Evolutionary conservation across 176 grass and related monocot species (phyloP).

Genomic region (Triticum timopheevii): DNA sequence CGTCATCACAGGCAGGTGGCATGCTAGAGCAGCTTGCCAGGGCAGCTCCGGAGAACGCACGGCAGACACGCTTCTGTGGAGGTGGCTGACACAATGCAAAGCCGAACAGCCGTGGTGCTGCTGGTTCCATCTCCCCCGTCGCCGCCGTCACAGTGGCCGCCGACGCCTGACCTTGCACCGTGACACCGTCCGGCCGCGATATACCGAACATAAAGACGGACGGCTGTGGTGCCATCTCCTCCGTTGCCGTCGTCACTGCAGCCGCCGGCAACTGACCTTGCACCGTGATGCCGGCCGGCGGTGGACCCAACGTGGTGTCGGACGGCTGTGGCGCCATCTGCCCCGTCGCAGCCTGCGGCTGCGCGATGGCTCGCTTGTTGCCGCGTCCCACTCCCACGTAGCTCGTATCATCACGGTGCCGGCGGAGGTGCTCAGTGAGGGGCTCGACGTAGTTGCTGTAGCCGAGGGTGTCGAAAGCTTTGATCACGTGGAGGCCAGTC

Average conservation of each 20-base stretch:
- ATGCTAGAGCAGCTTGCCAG: too few relatives aligned
- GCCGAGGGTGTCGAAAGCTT: constrained; percentile 7
- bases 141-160: neutral
- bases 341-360: too few relatives aligned
- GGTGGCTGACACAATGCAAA: neutral
- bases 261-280: too few relatives aligned
- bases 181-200: neutral
- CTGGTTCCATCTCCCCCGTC: neutral
- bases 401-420: constrained; percentile 20
- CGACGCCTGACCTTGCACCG: neutral
- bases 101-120: neutral
- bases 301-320: neutral
- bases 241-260: neutral
- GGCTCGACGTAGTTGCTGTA: constrained; percentile 21
- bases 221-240: too few relatives aligned
- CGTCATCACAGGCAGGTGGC: too few relatives aligned
- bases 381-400: neutral
- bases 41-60: too few relatives aligned
- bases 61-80: too few relatives aligned
- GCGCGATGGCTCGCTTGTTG: too few relatives aligned
- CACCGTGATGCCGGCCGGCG: too few relatives aligned
- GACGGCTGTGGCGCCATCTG: neutral
- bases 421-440: neutral
- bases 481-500: constrained; percentile 20
- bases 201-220: neutral